Evolutionary conservation across 371 early-diverging fungal species (phyloP).

Genomic region (Apophysomyces variabilis): DNA sequence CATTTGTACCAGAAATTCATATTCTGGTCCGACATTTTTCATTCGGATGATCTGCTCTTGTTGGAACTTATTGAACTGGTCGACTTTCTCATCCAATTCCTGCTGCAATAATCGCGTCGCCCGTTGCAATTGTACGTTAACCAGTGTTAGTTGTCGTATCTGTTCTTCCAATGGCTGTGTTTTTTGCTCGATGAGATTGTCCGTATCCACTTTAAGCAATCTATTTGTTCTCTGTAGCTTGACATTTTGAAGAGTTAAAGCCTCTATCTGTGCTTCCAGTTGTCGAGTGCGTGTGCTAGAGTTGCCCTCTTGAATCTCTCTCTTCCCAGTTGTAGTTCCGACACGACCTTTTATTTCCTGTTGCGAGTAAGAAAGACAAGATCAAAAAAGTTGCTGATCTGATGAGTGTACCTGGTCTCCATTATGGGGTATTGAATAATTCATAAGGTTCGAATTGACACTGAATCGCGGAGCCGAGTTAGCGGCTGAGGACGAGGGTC

Average conservation of each 20-base stretch:
- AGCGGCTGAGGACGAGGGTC: not conserved
- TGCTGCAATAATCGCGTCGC: slow-evolving; percentile 42
- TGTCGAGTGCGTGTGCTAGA: slow-evolving; percentile 46
- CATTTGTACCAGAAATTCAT: slow-evolving; percentile 59
- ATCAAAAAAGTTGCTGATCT: not conserved
- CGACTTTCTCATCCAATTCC: slow-evolving; percentile 47
- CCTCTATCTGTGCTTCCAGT: slow-evolving; percentile 51
- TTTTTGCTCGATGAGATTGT: slow-evolving; percentile 53
- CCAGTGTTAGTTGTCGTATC: slow-evolving; percentile 43
- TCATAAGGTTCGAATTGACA: slow-evolving; percentile 56
- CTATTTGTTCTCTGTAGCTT: slow-evolving; percentile 55
- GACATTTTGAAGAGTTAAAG: slow-evolving; percentile 51
- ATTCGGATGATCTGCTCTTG: slow-evolving; percentile 47
- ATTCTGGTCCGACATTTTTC: slow-evolving; percentile 57
- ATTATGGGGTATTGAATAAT: slow-evolving; percentile 54
- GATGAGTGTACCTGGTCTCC: slow-evolving; percentile 19
- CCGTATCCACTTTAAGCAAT: slow-evolving; percentile 53
- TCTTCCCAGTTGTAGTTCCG: slow-evolving; percentile 1
- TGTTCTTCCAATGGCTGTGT: slow-evolving; percentile 48
- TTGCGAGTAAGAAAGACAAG: not conserved
- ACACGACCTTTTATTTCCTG: not conserved
- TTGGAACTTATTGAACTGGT: slow-evolving; percentile 24
- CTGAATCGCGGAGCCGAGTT: slow-evolving; percentile 39
- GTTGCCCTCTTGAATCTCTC: slow-evolving; percentile 50
- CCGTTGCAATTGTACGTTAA: slow-evolving; percentile 52